A percentile compares a stretch with the other conserved stretches of the same genome.
Evolutionary conservation across 2,329 filamentous ascomycete species (phyloP).

Genomic region (Fusarium nygamai): DNA sequence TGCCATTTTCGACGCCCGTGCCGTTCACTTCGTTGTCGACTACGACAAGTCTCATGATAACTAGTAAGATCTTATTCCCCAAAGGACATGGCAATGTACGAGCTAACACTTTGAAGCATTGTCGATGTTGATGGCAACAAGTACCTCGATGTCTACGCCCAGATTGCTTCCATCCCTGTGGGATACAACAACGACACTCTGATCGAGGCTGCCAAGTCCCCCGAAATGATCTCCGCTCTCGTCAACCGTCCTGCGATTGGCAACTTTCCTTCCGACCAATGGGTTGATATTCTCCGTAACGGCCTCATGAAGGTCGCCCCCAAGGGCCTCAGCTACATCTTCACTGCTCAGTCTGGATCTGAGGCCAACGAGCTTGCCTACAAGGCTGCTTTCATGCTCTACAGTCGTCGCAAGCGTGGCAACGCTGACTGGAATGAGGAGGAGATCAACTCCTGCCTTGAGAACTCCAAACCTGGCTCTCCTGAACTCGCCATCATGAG

Average conservation of each 20-base stretch:
- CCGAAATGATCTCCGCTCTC: slow-evolving; percentile 76
- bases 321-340: slow-evolving; percentile 80
- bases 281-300: slow-evolving; percentile 75
- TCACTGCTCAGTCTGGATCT: slow-evolving; percentile 81
- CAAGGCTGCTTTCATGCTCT: slow-evolving; percentile 89
- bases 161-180: slow-evolving; percentile 85
- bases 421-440: slow-evolving; percentile 76
- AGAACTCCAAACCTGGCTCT: slow-evolving; percentile 77
- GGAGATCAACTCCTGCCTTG: slow-evolving; percentile 74
- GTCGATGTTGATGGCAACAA: slow-evolving; percentile 61
- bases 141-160: slow-evolving; percentile 70
- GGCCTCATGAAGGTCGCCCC: slow-evolving; percentile 79
- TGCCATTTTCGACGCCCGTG: slow-evolving; percentile 61
- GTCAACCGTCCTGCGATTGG: slow-evolving; percentile 84
- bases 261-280: slow-evolving; percentile 82
- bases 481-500: slow-evolving; percentile 81
- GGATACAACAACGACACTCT: slow-evolving; percentile 83
- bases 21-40: slow-evolving; percentile 63
- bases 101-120: slow-evolving; percentile 46
- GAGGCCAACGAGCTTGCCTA: slow-evolving; percentile 88
- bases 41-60: slow-evolving; percentile 63
- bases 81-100: background rate
- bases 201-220: slow-evolving; percentile 70
- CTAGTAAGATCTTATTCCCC: slow-evolving; percentile 47
- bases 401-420: slow-evolving; percentile 76